phyloP scores from a whole-genome alignment of 768 basidiomycete genomes.

The Podaxis sp. region DNA sequence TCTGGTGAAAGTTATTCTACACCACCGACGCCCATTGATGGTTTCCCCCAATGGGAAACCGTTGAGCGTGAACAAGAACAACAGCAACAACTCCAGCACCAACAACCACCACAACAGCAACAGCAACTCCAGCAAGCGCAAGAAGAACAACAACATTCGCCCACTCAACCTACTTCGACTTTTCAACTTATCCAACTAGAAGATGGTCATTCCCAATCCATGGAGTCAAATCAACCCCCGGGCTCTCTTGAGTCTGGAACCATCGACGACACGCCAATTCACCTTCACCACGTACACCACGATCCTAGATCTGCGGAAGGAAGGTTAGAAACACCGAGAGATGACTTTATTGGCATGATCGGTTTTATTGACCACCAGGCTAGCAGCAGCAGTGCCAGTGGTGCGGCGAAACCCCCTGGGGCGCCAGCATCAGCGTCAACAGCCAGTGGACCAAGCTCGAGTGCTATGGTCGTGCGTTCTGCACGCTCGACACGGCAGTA shows the following conservation, averaged over 20 bases:
- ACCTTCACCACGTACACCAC: constrained; percentile 17
- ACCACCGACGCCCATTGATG: constrained; percentile 46
- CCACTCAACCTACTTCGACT: constrained; percentile 15
- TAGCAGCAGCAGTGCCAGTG: constrained; percentile 16
- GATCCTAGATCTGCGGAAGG: constrained; percentile 7
- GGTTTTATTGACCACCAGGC: constrained; percentile 3
- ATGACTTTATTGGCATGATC: not conserved
- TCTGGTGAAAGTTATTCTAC: constrained; percentile 47
- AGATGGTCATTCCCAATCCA: constrained; percentile 14
- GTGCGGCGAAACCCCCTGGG: not conserved
- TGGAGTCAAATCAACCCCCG: constrained; percentile 10
- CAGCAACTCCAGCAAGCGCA: constrained; percentile 28
- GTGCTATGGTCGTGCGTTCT: constrained; percentile 16
- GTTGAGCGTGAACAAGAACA: constrained; percentile 42
- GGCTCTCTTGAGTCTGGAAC: constrained; percentile 1
- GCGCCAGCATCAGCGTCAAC: not conserved
- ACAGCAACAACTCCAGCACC: constrained; percentile 33
- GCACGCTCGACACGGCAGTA: constrained; percentile 16
- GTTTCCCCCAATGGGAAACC: constrained; percentile 41
- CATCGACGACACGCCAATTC: constrained; percentile 14
- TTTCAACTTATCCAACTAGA: constrained; percentile 19
- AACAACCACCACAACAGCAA: constrained; percentile 32
- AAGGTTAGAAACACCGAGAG: constrained; percentile 18
- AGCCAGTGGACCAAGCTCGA: not conserved
- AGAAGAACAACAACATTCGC: constrained; percentile 23